Evolutionary conservation across 2,329 filamentous ascomycete species (phyloP).

Genomic region (Nemania serpens): DNA sequence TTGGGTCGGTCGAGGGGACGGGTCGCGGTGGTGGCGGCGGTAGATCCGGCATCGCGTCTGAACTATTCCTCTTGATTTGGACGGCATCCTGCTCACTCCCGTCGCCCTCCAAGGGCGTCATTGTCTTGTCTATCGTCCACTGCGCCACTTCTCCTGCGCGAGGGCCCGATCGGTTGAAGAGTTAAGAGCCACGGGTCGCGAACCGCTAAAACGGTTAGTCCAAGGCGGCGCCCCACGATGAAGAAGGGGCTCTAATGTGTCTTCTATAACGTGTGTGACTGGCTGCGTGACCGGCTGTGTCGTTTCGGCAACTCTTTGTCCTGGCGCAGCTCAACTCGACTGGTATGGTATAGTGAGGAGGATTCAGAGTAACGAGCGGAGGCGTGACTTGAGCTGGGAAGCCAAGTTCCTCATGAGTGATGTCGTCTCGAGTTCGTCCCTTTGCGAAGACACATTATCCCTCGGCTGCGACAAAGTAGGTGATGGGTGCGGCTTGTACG

Average conservation of each 20-base stretch:
- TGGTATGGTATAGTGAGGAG: background rate
- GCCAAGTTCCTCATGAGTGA: slow-evolving; percentile 7
- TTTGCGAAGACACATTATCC: slow-evolving; percentile 18
- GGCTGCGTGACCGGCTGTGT: background rate
- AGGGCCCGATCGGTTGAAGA: background rate
- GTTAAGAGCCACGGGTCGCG: background rate
- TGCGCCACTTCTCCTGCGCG: background rate
- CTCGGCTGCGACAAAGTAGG: slow-evolving; percentile 3
- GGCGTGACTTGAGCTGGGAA: background rate
- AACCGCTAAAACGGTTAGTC: background rate
- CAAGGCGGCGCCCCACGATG: slow-evolving; percentile 1
- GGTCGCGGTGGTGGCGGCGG: slow-evolving; percentile 48
- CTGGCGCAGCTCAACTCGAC: background rate
- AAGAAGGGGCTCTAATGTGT: background rate
- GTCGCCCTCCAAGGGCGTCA: slow-evolving; percentile 13
- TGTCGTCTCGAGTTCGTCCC: slow-evolving; percentile 12
- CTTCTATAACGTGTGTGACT: background rate
- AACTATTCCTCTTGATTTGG: slow-evolving; percentile 14
- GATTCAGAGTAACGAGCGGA: background rate
- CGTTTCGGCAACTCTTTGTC: no score
- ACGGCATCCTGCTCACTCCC: slow-evolving; percentile 16
- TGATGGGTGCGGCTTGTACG: background rate
- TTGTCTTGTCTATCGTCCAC: slow-evolving; percentile 12
- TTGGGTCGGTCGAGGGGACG: slow-evolving; percentile 45
- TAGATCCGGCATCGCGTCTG: slow-evolving; percentile 37